Conservation (phyloP, 106 monocot species). For the Acanthochlamys bracteata region DNA sequence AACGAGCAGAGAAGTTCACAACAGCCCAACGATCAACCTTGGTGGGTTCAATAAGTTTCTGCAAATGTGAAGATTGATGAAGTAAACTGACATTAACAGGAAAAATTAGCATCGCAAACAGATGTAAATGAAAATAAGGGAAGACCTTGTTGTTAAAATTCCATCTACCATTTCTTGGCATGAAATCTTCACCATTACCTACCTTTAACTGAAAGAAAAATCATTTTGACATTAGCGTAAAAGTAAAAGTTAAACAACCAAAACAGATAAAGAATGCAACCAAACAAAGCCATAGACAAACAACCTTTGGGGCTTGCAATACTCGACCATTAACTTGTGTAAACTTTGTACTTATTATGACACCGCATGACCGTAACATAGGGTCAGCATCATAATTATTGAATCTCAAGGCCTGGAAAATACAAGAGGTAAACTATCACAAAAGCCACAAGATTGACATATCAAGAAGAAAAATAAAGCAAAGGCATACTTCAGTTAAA, state of each 20-base stretch:
- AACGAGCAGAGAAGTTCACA: conserved; percentile 83
- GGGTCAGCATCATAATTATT: conserved; percentile 78
- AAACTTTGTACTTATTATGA: conserved; percentile 51
- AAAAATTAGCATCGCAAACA: too few relatives aligned
- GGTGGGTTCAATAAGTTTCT: conserved; percentile 52
- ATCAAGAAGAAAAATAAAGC: too few relatives aligned
- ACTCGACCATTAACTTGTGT: conserved; percentile 84
- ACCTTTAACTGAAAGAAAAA: conserved; percentile 46
- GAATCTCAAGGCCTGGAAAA: conserved; percentile 41
- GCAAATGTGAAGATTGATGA: conserved; percentile 1
- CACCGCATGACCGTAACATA: conserved; percentile 61
- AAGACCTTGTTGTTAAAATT: conserved; percentile 93
- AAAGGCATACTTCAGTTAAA: conserved; percentile 41
- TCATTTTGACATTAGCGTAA: too few relatives aligned
- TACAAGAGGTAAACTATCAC: too few relatives aligned
- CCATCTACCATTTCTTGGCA: conserved; percentile 80
- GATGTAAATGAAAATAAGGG: background rate
- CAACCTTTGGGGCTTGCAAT: conserved; percentile 66
- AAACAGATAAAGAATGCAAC: too few relatives aligned
- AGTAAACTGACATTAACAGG: background rate
- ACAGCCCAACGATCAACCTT: conserved; percentile 62
- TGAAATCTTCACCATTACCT: conserved; percentile 78
- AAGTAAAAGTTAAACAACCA: too few relatives aligned
- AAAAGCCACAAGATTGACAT: too few relatives aligned
- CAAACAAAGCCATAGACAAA: background rate